These are phyloP conservation scores for Pneumocystis oryctolagi DNA, from an alignment of 1,139 yeast species.

Conservation along the genomic window DNA sequence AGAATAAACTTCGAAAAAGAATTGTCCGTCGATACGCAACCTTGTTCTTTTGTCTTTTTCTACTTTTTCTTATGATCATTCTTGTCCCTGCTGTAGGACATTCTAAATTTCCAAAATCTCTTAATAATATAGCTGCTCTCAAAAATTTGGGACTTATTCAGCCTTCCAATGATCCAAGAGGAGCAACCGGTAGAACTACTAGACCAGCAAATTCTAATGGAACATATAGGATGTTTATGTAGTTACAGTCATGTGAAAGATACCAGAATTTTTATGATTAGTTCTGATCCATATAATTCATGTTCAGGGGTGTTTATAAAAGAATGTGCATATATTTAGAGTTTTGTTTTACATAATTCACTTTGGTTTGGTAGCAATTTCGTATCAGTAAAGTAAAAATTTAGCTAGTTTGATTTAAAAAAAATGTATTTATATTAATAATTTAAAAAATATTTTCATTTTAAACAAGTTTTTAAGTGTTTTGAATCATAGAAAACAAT, in stretches of 20 bases:
- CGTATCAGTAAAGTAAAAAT: not conserved
- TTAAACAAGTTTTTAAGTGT: not conserved
- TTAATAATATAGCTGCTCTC: not conserved
- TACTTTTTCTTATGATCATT: slow-evolving; percentile 58
- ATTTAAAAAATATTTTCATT: not conserved
- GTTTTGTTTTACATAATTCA: not conserved
- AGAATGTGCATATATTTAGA: not conserved
- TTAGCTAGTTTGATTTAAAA: slow-evolving; percentile 1
- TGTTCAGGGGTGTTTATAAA: not conserved
- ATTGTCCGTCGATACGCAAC: slow-evolving; percentile 92
- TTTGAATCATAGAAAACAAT: not conserved
- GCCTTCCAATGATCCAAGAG: slow-evolving; percentile 1
- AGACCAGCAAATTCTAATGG: not conserved
- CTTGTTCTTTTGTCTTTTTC: slow-evolving; percentile 56
- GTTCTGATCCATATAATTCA: not conserved
- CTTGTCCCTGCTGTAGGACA: slow-evolving; percentile 72
- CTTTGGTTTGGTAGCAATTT: not conserved
- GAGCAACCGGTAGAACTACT: not conserved
- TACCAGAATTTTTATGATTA: not conserved
- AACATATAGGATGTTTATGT: not conserved
- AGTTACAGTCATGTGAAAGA: not conserved
- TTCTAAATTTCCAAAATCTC: slow-evolving; percentile 11
- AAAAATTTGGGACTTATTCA: slow-evolving; percentile 1
- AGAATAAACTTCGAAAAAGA: slow-evolving; percentile 93
- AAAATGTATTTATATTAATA: not conserved